Percentiles rank a stretch among this genome's conserved stretches.
These are phyloP conservation scores for Ogataea nitratoaversa DNA, from an alignment of 805 yeast genomes.

Conservation along the genomic window DNA sequence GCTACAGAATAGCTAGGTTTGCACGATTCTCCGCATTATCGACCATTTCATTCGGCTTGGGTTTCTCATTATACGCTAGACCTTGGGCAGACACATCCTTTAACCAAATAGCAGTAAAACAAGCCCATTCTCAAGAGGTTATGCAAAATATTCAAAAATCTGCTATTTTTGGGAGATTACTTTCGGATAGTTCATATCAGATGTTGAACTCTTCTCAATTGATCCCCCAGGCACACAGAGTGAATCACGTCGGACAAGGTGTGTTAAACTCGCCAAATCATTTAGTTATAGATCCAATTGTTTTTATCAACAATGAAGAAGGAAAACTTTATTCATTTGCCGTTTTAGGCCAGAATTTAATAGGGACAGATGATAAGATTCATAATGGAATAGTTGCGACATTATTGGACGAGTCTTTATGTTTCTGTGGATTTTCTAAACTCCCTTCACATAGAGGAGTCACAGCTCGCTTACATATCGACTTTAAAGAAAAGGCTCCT, in stretches of 20 bases:
- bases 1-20: constrained; percentile 1
- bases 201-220: constrained; percentile 35
- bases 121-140: constrained; percentile 25
- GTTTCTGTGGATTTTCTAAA: constrained; percentile 78
- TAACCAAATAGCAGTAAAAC: constrained; percentile 4
- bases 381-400: constrained; percentile 82
- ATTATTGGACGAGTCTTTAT: constrained; percentile 77
- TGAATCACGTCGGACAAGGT: constrained; percentile 68
- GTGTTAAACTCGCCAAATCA: constrained; percentile 62
- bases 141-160: constrained; percentile 25
- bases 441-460: constrained; percentile 84
- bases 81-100: constrained; percentile 28
- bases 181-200: constrained; percentile 22
- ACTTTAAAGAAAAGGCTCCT: constrained; percentile 56
- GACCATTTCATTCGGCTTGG: constrained; percentile 21
- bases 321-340: constrained; percentile 61
- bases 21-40: constrained; percentile 10
- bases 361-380: constrained; percentile 67
- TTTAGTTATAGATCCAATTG: constrained; percentile 72
- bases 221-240: constrained; percentile 56
- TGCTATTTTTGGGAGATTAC: constrained; percentile 24
- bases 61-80: constrained; percentile 27
- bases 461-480: constrained; percentile 70
- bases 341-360: constrained; percentile 63
- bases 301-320: constrained; percentile 46